phyloP scores from a whole-genome alignment of 345 rosid genomes.

The Lumnitzera racemosa region DNA sequence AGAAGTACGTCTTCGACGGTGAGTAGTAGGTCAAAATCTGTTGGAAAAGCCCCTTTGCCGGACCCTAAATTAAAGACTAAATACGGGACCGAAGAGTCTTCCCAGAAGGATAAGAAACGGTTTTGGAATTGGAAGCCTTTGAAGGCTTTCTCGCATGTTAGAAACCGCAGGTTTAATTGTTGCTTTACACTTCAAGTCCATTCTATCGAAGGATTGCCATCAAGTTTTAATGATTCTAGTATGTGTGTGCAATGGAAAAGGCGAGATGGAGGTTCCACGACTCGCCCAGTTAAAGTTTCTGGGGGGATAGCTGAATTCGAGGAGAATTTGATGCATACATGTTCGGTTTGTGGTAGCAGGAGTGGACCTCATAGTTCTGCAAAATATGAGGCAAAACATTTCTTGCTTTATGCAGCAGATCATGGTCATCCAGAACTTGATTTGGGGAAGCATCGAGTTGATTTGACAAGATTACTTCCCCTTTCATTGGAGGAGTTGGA shows the following conservation, averaged over 20 bases:
- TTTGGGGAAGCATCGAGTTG: slow-evolving; percentile 94
- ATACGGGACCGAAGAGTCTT: slow-evolving; percentile 25
- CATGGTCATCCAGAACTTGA: slow-evolving; percentile 62
- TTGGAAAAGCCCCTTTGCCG: slow-evolving; percentile 28
- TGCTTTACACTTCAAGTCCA: slow-evolving; percentile 79
- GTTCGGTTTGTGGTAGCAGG: slow-evolving; percentile 72
- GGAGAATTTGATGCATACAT: slow-evolving; percentile 63
- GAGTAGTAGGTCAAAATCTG: slow-evolving; percentile 29
- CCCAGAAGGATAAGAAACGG: slow-evolving; percentile 71
- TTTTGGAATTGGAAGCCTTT: slow-evolving; percentile 89
- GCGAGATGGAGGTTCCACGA: slow-evolving; percentile 59
- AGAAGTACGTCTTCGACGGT: slow-evolving; percentile 25
- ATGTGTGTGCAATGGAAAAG: slow-evolving; percentile 87
- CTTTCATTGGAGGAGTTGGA: slow-evolving; percentile 86
- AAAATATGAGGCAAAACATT: slow-evolving; percentile 92
- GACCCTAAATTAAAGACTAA: slow-evolving; percentile 34
- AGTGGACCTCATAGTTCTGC: slow-evolving; percentile 86
- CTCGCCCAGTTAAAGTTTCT: slow-evolving; percentile 51
- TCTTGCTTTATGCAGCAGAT: slow-evolving; percentile 62
- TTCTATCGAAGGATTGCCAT: slow-evolving; percentile 59
- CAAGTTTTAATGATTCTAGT: slow-evolving; percentile 38
- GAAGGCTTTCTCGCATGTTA: slow-evolving; percentile 61
- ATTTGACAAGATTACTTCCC: slow-evolving; percentile 85
- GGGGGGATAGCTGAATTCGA: slow-evolving; percentile 66
- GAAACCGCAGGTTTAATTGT: slow-evolving; percentile 62